A percentile compares a stretch with the other conserved stretches of the same genome.
These are phyloP conservation scores for Rhododendron mucronatum DNA, from an alignment of 148 eudicot genomes.

Conservation along the genomic window DNA sequence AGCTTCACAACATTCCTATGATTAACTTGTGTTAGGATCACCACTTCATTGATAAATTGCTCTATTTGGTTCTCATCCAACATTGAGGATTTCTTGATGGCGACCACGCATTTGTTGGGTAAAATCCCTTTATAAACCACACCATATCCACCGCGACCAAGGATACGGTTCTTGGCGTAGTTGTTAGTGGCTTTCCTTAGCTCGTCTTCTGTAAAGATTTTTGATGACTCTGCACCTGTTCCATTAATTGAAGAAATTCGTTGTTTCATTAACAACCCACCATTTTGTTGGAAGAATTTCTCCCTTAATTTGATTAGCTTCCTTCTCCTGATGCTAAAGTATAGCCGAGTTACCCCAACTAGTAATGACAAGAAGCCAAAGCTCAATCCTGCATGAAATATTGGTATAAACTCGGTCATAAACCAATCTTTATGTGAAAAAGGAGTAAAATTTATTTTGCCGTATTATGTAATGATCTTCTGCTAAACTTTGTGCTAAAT, in stretches of 20 bases:
- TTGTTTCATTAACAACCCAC: conserved; percentile 21
- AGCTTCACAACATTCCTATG: too few species aligned
- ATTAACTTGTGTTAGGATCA: too few species aligned
- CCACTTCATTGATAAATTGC: conserved; percentile 30
- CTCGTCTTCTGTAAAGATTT: conserved; percentile 18
- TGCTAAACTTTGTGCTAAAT: too few species aligned
- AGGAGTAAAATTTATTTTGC: too few species aligned
- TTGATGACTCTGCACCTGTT: not conserved
- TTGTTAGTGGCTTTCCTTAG: conserved; percentile 25
- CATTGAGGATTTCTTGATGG: conserved; percentile 18
- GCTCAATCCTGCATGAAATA: conserved; percentile 12
- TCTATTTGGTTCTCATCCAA: conserved; percentile 27
- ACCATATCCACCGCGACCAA: conserved; percentile 23
- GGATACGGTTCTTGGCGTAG: conserved; percentile 14
- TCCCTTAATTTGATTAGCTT: not conserved
- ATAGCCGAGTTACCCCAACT: conserved; percentile 8
- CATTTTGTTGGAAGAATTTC: conserved; percentile 11
- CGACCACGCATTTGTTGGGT: conserved; percentile 9
- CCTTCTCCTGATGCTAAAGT: conserved; percentile 11
- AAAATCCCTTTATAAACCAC: not conserved
- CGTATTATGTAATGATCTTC: too few species aligned
- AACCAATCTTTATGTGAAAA: too few species aligned
- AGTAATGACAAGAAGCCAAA: conserved; percentile 20
- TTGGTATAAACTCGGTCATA: not conserved
- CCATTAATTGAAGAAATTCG: conserved; percentile 13